phyloP scores from a whole-genome alignment of 495 filamentous ascomycete species.

The Tuber calosporum region DNA sequence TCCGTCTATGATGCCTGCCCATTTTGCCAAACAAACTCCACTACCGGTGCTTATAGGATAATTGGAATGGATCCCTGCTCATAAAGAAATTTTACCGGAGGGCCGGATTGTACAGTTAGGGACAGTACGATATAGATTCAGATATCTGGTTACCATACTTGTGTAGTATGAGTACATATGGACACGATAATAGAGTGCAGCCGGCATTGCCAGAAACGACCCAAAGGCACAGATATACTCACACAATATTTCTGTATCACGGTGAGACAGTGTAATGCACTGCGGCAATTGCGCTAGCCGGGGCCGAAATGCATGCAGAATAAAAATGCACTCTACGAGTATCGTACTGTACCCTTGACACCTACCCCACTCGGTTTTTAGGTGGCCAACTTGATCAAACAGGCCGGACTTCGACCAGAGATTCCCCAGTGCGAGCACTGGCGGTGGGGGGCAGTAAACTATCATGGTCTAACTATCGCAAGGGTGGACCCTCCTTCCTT shows the following conservation, averaged over 20 bases:
- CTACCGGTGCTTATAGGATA: not conserved
- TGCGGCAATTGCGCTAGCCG: not conserved
- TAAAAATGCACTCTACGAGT: not conserved
- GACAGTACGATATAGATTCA: no score
- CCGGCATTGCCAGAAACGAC: not conserved
- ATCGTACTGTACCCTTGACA: no score
- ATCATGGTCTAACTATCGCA: not conserved
- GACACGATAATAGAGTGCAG: not conserved
- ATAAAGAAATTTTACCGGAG: not conserved
- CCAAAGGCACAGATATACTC: not conserved
- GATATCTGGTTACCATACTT: not conserved
- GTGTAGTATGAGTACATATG: not conserved
- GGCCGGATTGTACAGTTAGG: not conserved
- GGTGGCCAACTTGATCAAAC: not conserved
- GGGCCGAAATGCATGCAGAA: not conserved
- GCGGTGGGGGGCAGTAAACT: not conserved
- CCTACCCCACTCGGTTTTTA: not conserved
- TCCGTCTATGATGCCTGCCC: not conserved
- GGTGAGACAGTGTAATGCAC: not conserved
- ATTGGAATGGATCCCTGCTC: not conserved
- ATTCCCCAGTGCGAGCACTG: not conserved
- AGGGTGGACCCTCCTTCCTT: not conserved
- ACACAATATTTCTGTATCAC: not conserved
- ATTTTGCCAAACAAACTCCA: not conserved
- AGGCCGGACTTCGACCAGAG: not conserved